phyloP scores from a whole-genome alignment of 495 filamentous ascomycete genomes.

The Neurospora tetraspora region DNA sequence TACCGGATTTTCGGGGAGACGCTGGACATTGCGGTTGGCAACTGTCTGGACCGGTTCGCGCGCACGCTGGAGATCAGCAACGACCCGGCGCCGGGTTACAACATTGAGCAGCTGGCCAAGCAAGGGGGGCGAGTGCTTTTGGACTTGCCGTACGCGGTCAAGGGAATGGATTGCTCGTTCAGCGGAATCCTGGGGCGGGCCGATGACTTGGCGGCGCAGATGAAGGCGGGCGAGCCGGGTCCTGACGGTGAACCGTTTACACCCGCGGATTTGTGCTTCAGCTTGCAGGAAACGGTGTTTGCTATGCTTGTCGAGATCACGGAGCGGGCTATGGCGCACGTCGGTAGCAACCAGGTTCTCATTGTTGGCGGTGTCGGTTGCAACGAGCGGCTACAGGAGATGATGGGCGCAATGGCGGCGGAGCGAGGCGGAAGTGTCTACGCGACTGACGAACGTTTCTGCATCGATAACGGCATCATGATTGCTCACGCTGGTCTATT shows the following conservation, averaged over 20 bases:
- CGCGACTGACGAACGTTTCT: slow-evolving; percentile 94
- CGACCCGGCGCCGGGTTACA: slow-evolving; percentile 93
- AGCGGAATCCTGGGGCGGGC: slow-evolving; percentile 78
- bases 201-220: slow-evolving; percentile 62
- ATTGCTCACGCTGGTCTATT: slow-evolving; percentile 93
- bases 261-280: slow-evolving; percentile 85
- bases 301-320: slow-evolving; percentile 98
- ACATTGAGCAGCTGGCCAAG: slow-evolving; percentile 95
- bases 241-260: slow-evolving; percentile 46
- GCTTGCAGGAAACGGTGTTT: slow-evolving; percentile 86
- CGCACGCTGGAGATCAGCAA: slow-evolving; percentile 83
- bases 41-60: slow-evolving; percentile 94
- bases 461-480: slow-evolving; percentile 99
- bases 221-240: slow-evolving; percentile 38
- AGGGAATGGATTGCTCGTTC: slow-evolving; percentile 97
- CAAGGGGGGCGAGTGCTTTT: slow-evolving; percentile 52
- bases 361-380: slow-evolving; percentile 98
- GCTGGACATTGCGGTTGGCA: slow-evolving; percentile 93
- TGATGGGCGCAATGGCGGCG: slow-evolving; percentile 96
- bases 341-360: slow-evolving; percentile 79
- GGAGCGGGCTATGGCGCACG: slow-evolving; percentile 96
- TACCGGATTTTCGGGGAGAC: slow-evolving; percentile 98
- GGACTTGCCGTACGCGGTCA: slow-evolving; percentile 90
- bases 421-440: slow-evolving; percentile 85
- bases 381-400: slow-evolving; percentile 90